A percentile compares a stretch with the other conserved stretches of the same genome.
Conservation (phyloP, 169 alveolate species). For the Theileria annulata region DNA sequence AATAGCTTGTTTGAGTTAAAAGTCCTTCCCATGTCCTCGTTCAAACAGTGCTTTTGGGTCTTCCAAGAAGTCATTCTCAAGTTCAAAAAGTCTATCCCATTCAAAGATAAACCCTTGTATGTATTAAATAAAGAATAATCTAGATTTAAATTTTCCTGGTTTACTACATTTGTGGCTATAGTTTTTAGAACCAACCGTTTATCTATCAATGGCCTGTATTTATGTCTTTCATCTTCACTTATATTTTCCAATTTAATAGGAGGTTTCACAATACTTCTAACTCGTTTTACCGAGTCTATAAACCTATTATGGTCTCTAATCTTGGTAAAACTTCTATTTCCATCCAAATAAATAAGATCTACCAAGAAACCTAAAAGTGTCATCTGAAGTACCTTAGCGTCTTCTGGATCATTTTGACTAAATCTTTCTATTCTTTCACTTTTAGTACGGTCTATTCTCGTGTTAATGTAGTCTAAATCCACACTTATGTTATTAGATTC, state of each 20-base stretch:
- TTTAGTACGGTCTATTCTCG: slow-evolving; percentile 6
- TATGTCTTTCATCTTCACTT: slow-evolving; percentile 11
- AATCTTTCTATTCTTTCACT: not conserved
- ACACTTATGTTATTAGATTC: slow-evolving; percentile 10
- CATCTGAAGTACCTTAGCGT: slow-evolving; percentile 43
- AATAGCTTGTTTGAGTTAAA: slow-evolving; percentile 55
- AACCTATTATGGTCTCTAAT: slow-evolving; percentile 21
- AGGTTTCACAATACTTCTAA: not conserved
- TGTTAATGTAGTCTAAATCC: not conserved
- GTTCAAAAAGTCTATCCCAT: slow-evolving; percentile 21
- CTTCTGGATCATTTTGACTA: not conserved
- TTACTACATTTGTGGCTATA: slow-evolving; percentile 23
- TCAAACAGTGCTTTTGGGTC: slow-evolving; percentile 20
- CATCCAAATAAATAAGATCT: slow-evolving; percentile 43
- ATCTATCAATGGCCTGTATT: slow-evolving; percentile 38
- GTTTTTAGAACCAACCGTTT: slow-evolving; percentile 5
- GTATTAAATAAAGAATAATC: not conserved
- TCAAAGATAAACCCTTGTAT: not conserved
- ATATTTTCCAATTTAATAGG: slow-evolving; percentile 13
- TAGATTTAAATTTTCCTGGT: not conserved
- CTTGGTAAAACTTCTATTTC: slow-evolving; percentile 25
- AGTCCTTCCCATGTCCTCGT: slow-evolving; percentile 31
- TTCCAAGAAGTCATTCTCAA: slow-evolving; percentile 40
- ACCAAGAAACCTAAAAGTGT: slow-evolving; percentile 46
- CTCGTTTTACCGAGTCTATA: slow-evolving; percentile 24